Evolutionary conservation across 2,329 filamentous ascomycete species (phyloP).

Genomic region (Pochonia chlamydosporia): DNA sequence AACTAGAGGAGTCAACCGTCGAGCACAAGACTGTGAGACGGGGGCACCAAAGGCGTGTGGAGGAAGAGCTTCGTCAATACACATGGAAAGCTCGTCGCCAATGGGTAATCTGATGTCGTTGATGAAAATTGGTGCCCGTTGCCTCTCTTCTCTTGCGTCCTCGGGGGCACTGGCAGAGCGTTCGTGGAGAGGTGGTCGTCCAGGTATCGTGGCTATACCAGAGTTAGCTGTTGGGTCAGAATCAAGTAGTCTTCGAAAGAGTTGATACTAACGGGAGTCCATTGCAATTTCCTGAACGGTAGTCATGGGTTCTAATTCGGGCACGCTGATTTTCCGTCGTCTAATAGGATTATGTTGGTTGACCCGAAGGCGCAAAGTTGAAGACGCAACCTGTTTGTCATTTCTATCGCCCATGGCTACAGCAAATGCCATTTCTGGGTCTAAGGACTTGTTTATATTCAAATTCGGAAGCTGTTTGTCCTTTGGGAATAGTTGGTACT

Average conservation of each 20-base stretch:
- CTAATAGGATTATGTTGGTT: conserved; percentile 53
- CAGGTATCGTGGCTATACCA: conserved; percentile 57
- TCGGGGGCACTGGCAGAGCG: conserved; percentile 56
- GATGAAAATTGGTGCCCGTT: conserved; percentile 8
- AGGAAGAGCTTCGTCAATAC: conserved; percentile 19
- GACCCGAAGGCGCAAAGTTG: conserved; percentile 40
- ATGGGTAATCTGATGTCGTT: conserved; percentile 3
- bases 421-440: conserved; percentile 44
- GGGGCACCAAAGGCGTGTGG: conserved; percentile 22
- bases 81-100: conserved; percentile 16
- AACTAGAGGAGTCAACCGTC: conserved; percentile 46
- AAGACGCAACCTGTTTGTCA: conserved; percentile 32
- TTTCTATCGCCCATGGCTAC: conserved; percentile 37
- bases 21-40: conserved; percentile 40
- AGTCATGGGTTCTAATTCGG: conserved; percentile 62
- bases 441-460: conserved; percentile 37
- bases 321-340: conserved; percentile 58
- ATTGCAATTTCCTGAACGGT: conserved; percentile 62
- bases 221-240: conserved; percentile 12
- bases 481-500: conserved; percentile 57
- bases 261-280: conserved; percentile 58
- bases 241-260: not conserved
- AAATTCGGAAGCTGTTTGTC: conserved; percentile 39
- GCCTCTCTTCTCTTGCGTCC: conserved; percentile 4
- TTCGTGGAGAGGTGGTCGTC: conserved; percentile 58